These are phyloP conservation scores for Schizophyllum commune DNA, from an alignment of 1,284 basidiomycete species.

Conservation along the genomic window DNA sequence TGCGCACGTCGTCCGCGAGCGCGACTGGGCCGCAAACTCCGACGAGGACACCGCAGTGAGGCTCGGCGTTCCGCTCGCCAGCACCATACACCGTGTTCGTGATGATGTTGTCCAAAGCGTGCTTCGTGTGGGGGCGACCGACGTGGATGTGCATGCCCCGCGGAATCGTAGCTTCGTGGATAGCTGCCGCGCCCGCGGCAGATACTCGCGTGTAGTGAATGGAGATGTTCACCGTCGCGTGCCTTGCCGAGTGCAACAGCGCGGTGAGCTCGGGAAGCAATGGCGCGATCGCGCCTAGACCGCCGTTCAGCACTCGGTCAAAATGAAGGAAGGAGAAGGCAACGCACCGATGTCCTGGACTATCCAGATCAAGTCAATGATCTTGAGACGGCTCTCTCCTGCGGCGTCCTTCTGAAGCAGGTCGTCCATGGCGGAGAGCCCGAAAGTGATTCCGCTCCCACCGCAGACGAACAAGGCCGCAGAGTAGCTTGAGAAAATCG, in stretches of 20 bases:
- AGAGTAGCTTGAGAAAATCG: slow-evolving; percentile 55
- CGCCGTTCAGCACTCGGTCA: neutral
- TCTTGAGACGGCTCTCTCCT: slow-evolving; percentile 44
- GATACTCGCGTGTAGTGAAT: slow-evolving; percentile 60
- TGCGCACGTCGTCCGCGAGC: slow-evolving; percentile 46
- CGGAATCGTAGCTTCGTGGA: neutral
- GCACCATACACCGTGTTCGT: slow-evolving; percentile 36
- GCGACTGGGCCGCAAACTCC: slow-evolving; percentile 59
- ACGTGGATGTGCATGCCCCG: slow-evolving; percentile 38
- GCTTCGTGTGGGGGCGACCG: slow-evolving; percentile 41
- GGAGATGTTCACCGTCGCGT: slow-evolving; percentile 42
- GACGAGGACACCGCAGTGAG: slow-evolving; percentile 52
- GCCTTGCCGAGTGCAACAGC: slow-evolving; percentile 39
- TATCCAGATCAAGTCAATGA: slow-evolving; percentile 63
- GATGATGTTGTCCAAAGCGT: slow-evolving; percentile 40
- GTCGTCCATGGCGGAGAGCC: slow-evolving; percentile 55
- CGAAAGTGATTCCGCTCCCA: slow-evolving; percentile 69
- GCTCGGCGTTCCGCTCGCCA: slow-evolving; percentile 29
- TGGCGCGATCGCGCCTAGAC: slow-evolving; percentile 35
- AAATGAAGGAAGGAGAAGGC: neutral
- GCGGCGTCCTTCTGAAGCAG: slow-evolving; percentile 49
- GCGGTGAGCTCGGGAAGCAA: slow-evolving; percentile 47
- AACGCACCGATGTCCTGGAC: slow-evolving; percentile 36
- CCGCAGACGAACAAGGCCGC: slow-evolving; percentile 61
- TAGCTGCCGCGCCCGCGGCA: slow-evolving; percentile 14